These are phyloP conservation scores for Nymphaea thermarum DNA, from an alignment of 164 flowering plant species.

Conservation along the genomic window DNA sequence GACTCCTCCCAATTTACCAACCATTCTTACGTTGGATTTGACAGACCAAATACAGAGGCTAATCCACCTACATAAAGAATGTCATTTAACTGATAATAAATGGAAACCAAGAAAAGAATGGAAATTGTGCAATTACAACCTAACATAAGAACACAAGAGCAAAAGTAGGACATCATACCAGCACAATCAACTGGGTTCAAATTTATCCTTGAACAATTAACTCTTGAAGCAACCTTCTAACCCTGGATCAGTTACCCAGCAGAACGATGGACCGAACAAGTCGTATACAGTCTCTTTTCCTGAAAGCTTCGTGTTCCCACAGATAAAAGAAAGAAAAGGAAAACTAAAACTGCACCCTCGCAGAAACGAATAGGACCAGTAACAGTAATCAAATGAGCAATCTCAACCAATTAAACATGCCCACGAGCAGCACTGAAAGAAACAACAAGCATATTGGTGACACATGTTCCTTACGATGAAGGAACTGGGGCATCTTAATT, in stretches of 20 bases:
- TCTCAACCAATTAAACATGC: not conserved
- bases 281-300: not conserved
- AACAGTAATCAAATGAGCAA: not conserved
- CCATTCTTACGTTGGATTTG: not conserved
- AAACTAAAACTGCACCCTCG: no score
- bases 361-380: not conserved
- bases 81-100: not conserved
- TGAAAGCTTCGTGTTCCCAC: no score
- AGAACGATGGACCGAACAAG: not conserved
- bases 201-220: no score
- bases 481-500: not conserved
- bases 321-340: no score
- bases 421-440: not conserved
- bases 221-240: no score
- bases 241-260: not conserved
- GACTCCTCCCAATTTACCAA: no score
- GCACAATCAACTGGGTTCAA: no score
- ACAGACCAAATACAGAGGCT: not conserved
- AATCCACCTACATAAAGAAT: not conserved
- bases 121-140: not conserved
- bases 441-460: not conserved
- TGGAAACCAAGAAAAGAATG: not conserved
- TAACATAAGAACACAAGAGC: no score
- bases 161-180: no score
- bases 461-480: not conserved